Conservation (phyloP, 2,329 filamentous ascomycete species). For the Colletotrichum tropicale region DNA sequence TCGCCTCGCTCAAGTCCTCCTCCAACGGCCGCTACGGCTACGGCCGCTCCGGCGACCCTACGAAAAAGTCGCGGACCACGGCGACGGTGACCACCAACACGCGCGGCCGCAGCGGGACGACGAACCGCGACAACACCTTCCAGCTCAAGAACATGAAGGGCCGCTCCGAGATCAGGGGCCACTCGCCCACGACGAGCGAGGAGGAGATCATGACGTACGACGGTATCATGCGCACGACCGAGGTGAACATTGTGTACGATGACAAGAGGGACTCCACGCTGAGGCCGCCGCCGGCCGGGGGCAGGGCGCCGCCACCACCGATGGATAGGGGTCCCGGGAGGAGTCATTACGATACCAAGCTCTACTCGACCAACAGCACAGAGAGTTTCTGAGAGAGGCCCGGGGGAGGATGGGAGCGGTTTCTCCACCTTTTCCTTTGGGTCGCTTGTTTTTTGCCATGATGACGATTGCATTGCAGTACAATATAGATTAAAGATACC, state of each 20-base stretch:
- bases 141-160: conserved; percentile 25
- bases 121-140: not conserved
- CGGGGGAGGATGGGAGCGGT: not conserved
- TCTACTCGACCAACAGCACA: not conserved
- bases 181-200: conserved; percentile 37
- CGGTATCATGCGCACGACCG: conserved; percentile 34
- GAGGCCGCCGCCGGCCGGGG: not conserved
- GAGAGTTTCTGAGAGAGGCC: not conserved
- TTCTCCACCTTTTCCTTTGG: not conserved
- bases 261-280: not conserved
- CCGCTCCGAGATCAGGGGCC: conserved; percentile 38
- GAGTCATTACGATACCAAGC: not conserved
- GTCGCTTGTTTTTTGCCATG: not conserved
- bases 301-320: not conserved
- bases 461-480: not conserved
- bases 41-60: not conserved
- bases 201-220: conserved; percentile 47
- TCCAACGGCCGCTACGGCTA: conserved; percentile 5
- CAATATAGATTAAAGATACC: not conserved
- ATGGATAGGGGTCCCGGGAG: not conserved
- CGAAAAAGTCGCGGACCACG: not conserved
- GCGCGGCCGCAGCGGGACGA: not conserved
- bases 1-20: conserved; percentile 24
- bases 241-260: conserved; percentile 12
- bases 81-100: not conserved